Evolutionary conservation across 805 yeast genomes (phyloP).

Genomic region (Soucietia sequanensis): DNA sequence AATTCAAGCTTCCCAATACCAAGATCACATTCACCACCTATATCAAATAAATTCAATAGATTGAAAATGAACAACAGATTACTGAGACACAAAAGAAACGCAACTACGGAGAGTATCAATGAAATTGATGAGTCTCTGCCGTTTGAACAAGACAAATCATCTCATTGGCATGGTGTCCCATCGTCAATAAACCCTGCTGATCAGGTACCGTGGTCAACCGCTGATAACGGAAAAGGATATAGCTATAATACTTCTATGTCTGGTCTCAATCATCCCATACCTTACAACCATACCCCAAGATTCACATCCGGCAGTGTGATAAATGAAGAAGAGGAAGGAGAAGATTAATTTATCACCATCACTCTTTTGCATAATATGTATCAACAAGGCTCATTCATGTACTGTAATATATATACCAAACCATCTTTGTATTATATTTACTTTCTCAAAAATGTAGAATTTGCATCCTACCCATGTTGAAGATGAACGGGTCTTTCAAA

Average conservation of each 20-base stretch:
- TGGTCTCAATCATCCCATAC: too few species aligned
- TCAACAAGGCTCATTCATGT: too few species aligned
- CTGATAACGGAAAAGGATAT: too few species aligned
- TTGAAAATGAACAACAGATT: conserved; percentile 11
- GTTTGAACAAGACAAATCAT: too few species aligned
- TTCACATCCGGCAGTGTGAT: conserved; percentile 7
- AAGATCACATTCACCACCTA: conserved; percentile 27
- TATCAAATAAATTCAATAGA: conserved; percentile 15
- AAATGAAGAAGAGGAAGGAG: conserved; percentile 20
- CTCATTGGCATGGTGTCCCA: too few species aligned
- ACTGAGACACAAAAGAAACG: conserved; percentile 5
- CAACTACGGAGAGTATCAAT: background rate
- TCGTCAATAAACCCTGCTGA: background rate
- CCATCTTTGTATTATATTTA: too few species aligned
- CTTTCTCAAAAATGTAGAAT: too few species aligned
- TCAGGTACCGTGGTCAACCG: background rate
- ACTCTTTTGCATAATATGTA: too few species aligned
- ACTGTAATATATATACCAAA: too few species aligned
- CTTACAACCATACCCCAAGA: background rate
- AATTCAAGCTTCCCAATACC: conserved; percentile 1
- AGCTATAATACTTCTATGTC: too few species aligned
- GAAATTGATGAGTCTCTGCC: background rate
- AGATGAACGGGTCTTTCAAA: too few species aligned
- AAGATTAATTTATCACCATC: conserved; percentile 8
- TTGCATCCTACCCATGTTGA: too few species aligned